Percentiles rank a stretch among this genome's conserved stretches.
Conservation (phyloP, 2,329 filamentous ascomycete genomes). For the Mollisia scopiformis region DNA sequence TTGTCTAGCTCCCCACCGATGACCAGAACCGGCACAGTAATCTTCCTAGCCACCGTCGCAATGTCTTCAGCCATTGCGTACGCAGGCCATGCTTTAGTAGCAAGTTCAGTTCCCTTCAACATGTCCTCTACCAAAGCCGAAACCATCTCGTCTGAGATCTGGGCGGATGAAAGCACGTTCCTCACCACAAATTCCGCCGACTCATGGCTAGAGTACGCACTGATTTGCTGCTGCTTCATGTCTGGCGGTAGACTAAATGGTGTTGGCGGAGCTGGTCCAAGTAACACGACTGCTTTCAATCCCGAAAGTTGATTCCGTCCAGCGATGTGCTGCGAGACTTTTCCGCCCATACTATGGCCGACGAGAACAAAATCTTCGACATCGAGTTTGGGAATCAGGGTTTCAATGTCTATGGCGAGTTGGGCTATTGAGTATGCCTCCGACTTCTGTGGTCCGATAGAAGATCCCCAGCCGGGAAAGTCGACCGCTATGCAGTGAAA, state of each 20-base stretch:
- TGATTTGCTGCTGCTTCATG: slow-evolving; percentile 39
- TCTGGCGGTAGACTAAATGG: slow-evolving; percentile 37
- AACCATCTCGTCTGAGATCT: slow-evolving; percentile 14
- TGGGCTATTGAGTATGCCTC: slow-evolving; percentile 36
- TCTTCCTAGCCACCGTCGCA: slow-evolving; percentile 19
- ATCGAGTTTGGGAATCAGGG: slow-evolving; percentile 24
- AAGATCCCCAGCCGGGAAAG: slow-evolving; percentile 42
- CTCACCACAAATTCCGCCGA: slow-evolving; percentile 36
- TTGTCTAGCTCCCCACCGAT: slow-evolving; percentile 39
- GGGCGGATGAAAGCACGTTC: slow-evolving; percentile 37
- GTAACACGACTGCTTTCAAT: slow-evolving; percentile 38
- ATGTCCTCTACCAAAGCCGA: slow-evolving; percentile 33
- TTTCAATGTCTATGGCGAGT: slow-evolving; percentile 29
- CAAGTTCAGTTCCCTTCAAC: slow-evolving; percentile 33
- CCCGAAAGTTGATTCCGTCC: slow-evolving; percentile 5
- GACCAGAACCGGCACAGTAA: slow-evolving; percentile 28
- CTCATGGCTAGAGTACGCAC: slow-evolving; percentile 37
- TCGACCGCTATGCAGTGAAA: slow-evolving; percentile 29
- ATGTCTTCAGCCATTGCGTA: slow-evolving; percentile 41
- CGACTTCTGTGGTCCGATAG: slow-evolving; percentile 33
- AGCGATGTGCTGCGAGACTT: slow-evolving; percentile 37
- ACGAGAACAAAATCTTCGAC: slow-evolving; percentile 31
- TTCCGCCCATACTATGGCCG: slow-evolving; percentile 45
- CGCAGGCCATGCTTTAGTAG: slow-evolving; percentile 39
- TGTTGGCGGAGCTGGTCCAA: slow-evolving; percentile 40